Evolutionary conservation across 2,329 filamentous ascomycete genomes (phyloP).

Genomic region (Rhinocladiella similis): DNA sequence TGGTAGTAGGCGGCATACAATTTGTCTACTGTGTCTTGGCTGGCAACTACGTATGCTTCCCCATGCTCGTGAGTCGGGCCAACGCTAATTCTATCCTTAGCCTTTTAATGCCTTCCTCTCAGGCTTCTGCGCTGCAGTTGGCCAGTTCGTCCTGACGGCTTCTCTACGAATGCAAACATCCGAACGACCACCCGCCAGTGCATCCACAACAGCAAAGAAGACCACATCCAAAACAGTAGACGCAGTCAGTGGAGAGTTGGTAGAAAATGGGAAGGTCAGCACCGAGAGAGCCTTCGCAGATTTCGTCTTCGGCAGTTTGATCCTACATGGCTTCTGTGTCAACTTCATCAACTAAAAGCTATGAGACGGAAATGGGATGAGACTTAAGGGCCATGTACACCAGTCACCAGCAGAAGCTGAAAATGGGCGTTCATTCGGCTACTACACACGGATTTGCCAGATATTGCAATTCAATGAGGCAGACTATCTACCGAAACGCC

Average conservation of each 20-base stretch:
- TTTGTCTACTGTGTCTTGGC: conserved; percentile 89
- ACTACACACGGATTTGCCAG: too few species aligned
- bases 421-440: not conserved
- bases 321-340: conserved; percentile 97
- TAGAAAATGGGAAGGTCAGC: conserved; percentile 38
- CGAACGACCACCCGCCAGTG: conserved; percentile 30
- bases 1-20: conserved; percentile 82
- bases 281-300: conserved; percentile 84
- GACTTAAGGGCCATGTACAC: not conserved
- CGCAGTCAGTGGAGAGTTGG: conserved; percentile 24
- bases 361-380: not conserved
- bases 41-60: conserved; percentile 82
- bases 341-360: conserved; percentile 90
- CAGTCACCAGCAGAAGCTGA: not conserved
- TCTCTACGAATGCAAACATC: conserved; percentile 90
- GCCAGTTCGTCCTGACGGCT: conserved; percentile 95
- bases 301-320: conserved; percentile 89
- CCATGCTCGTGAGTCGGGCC: not conserved
- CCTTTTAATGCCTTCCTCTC: conserved; percentile 98
- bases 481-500: too few species aligned
- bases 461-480: too few species aligned
- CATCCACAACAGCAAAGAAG: conserved; percentile 61
- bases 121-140: conserved; percentile 90
- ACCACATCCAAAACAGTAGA: conserved; percentile 41
- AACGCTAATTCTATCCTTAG: conserved; percentile 47